Evolutionary conservation across 805 yeast species (phyloP), one percentile per base, ranked within the genome.

Genomic region (Nakazawaea ernobii): DNA sequence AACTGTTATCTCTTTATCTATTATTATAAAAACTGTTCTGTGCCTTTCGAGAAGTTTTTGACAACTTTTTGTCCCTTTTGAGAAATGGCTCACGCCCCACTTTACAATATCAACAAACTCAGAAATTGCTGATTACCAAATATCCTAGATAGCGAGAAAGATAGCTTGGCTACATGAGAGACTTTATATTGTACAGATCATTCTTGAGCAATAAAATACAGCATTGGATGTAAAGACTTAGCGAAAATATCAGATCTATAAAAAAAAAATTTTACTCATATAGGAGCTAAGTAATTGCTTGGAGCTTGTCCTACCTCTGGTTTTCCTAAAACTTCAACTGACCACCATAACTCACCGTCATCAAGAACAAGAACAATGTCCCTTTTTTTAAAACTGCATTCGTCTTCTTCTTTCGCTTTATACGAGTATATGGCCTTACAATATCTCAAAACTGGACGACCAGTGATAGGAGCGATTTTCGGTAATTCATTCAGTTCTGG

Each of bases 331-430:
- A 79, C 77, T 54, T 82, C 88, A 30, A 79, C 80, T 55, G 77
- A 81, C 88, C 88, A 82, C 88, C 88, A 82, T 9, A 42, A 26
- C 20, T 47, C 46, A 1, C 86, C 86, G 54, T 82, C 88, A 20
- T 80, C 82, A 14, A 80, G 55, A 2, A 82, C 75, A 48, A 78
- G 63, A 42, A 82, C 58, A 3, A 73, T 56, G 52, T 82, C 87
- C 49, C 77, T 79, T 56, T 79, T 79, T 39, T 75, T 69, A 66
- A 82, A 82, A 7, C 77, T 63, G 8, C 81, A 69, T 51, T 82
- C 88, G 45, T 77, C 82, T 13, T 81, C 79, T 26, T 81, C 76
- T 3, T 73, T 74, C 0, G 86, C 84, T 2, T 71, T 65, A 61
- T 81, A 82, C 44, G 74, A 82, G 53, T 75, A 82, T 45, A 71